phyloP scores from a whole-genome alignment of 192 early-diverging fungal genomes.

The Backusella sp. region DNA sequence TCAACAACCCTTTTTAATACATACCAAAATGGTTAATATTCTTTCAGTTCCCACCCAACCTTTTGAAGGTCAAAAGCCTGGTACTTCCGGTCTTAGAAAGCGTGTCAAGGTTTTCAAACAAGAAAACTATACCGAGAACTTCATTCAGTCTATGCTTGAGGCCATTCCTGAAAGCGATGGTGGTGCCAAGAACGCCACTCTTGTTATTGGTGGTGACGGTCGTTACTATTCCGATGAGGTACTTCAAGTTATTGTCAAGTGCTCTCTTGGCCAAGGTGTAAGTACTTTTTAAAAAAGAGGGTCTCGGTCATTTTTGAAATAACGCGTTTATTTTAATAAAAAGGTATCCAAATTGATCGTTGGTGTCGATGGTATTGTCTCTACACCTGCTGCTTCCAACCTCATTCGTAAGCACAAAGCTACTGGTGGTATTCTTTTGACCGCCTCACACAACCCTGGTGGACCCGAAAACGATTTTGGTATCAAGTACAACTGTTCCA shows the following conservation, averaged over 20 bases:
- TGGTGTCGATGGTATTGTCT: conserved; percentile 90
- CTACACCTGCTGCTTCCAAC: conserved; percentile 94
- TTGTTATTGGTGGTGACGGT: conserved; percentile 97
- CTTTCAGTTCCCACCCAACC: conserved; percentile 64
- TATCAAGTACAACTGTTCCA: conserved; percentile 97
- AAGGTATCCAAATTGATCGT: conserved; percentile 82
- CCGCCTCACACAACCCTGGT: conserved; percentile 99
- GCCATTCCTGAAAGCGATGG: conserved; percentile 68
- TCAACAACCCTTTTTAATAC: not conserved
- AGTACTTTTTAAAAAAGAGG: conserved; percentile 12
- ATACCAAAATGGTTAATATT: conserved; percentile 27
- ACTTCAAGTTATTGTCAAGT: conserved; percentile 82
- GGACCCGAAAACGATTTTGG: conserved; percentile 98
- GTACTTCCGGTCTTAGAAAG: conserved; percentile 95
- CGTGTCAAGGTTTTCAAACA: conserved; percentile 96
- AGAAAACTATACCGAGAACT: conserved; percentile 94
- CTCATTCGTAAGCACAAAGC: conserved; percentile 86
- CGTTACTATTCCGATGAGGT: conserved; percentile 86
- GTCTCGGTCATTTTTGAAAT: not conserved
- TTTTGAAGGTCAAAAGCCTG: conserved; percentile 95
- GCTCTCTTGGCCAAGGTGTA: conserved; percentile 83
- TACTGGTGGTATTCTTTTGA: conserved; percentile 92
- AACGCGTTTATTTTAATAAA: not conserved
- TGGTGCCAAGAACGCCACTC: conserved; percentile 71
- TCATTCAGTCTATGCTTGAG: conserved; percentile 87